Percentiles rank a stretch among this genome's conserved stretches.
These are phyloP conservation scores for Linnemannia exigua DNA, from an alignment of 192 early-diverging fungal genomes.

Conservation along the genomic window DNA sequence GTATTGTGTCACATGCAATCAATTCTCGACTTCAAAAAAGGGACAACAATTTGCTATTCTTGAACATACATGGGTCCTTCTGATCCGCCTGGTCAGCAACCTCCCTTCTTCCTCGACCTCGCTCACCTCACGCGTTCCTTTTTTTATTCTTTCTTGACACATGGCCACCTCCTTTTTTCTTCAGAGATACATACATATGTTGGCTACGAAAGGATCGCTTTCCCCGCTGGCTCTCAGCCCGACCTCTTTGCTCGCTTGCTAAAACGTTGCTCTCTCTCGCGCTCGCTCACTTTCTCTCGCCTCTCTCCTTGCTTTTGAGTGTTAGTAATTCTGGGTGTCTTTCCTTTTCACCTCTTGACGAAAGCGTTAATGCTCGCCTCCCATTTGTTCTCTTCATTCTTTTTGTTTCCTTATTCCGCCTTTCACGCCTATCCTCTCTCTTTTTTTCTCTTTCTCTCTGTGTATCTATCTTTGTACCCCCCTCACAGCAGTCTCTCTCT, in stretches of 20 bases:
- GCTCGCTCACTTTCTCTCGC: neutral
- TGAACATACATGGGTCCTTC: too few species aligned
- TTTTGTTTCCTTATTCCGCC: neutral
- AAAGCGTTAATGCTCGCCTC: neutral
- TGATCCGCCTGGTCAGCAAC: too few species aligned
- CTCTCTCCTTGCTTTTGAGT: constrained; percentile 1
- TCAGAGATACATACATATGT: neutral
- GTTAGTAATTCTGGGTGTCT: neutral
- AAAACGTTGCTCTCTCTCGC: neutral
- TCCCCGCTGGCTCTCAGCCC: neutral
- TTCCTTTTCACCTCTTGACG: neutral
- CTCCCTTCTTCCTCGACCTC: neutral
- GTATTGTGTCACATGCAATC: too few species aligned
- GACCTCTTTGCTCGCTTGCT: constrained; percentile 6
- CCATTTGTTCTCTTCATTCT: constrained; percentile 16
- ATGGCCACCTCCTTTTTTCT: constrained; percentile 3
- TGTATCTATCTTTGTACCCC: neutral
- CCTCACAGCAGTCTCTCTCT: constrained; percentile 9
- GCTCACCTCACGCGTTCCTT: too few species aligned
- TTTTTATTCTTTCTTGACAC: neutral
- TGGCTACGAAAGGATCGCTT: neutral
- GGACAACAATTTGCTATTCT: too few species aligned
- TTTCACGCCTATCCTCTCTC: neutral
- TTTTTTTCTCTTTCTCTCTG: constrained; percentile 1
- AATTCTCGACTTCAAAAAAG: too few species aligned